Base-by-base conservation (phyloP, 2,329 filamentous ascomycete species). In the Elsinoe australis region DNA sequence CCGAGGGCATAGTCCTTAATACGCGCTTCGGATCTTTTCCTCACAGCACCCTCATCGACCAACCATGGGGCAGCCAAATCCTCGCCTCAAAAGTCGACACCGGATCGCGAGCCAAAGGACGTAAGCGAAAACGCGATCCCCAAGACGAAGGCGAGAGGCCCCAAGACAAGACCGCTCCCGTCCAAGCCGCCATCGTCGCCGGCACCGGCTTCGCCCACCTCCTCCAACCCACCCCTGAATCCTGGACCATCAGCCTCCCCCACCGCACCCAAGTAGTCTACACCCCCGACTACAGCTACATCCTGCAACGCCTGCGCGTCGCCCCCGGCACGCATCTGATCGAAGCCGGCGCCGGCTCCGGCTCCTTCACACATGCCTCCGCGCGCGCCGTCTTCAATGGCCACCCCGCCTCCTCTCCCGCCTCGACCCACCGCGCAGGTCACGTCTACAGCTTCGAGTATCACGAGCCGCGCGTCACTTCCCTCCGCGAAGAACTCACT, bases 41-140 rank as follows among this genome's bases (percentile, higher is more conserved):
- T 2, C 72, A 75, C 56, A 70, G 62, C 53, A 73, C 70, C 0
- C 64, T 75, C 19, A 60, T 95, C 49, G 74, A 79, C 4, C 72
- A 88, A 47, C 84, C 86, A 33, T 96, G 90, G 90, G 92, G 92
- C 21, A 87, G 85, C 5, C 92, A 96, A 63, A 82, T 96, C 17
- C 77, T 87, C 38, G 92, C 92, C 5, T 95, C 88, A 1, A 79
- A 83, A 24, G 88, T 95, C 49, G 87, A 95, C 60, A 95, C 89
- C 0, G 88, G 89, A 9, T 92, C 87, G n/a, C 75, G 88, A 57
- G 87, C 87, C 26, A 77, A 84, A 45, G 55, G 54, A 3, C 65
- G 65, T 58, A 69, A 72, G 65, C 72, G 76, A 48, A 81, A 81
- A 62, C 64, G 71, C 12, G 69, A 71, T 47, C 64, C 63, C 18